These are phyloP conservation scores for Boletus nobilissimus DNA, from an alignment of 1,284 basidiomycete genomes.

Conservation along the genomic window DNA sequence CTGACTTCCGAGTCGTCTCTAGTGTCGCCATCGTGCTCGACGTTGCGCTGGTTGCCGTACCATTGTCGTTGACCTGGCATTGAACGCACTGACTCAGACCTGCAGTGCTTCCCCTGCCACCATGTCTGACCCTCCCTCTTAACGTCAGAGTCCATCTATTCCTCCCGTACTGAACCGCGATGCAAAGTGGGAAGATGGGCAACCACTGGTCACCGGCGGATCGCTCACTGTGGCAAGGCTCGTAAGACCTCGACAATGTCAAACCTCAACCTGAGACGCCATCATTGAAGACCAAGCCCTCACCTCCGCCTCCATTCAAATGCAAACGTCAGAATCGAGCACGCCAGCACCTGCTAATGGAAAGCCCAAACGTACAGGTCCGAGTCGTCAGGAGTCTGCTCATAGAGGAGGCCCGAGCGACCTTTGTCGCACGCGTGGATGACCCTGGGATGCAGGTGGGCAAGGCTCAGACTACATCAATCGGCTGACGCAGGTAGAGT, in stretches of 20 bases:
- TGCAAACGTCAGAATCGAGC: conserved; percentile 46
- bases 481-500: conserved; percentile 96
- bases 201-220: neutral
- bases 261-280: conserved; percentile 43
- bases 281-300: conserved; percentile 42
- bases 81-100: conserved; percentile 34
- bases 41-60: conserved; percentile 35
- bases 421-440: conserved; percentile 76
- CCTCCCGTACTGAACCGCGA: conserved; percentile 28
- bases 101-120: conserved; percentile 36
- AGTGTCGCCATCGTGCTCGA: conserved; percentile 25
- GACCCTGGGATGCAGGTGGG: conserved; percentile 83
- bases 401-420: conserved; percentile 79
- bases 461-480: conserved; percentile 95
- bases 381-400: too few relatives aligned
- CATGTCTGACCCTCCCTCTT: conserved; percentile 48
- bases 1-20: conserved; percentile 31
- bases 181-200: conserved; percentile 34
- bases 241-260: conserved; percentile 42
- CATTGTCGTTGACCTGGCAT: conserved; percentile 34
- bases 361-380: conserved; percentile 49
- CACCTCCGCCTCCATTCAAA: conserved; percentile 43
- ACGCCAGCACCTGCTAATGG: conserved; percentile 42
- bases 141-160: conserved; percentile 42
- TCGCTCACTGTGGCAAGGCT: conserved; percentile 25